Evolutionary conservation across 257 asterid species (phyloP), one percentile per base, ranked within the genome.

Genomic region (Petrea volubilis): DNA sequence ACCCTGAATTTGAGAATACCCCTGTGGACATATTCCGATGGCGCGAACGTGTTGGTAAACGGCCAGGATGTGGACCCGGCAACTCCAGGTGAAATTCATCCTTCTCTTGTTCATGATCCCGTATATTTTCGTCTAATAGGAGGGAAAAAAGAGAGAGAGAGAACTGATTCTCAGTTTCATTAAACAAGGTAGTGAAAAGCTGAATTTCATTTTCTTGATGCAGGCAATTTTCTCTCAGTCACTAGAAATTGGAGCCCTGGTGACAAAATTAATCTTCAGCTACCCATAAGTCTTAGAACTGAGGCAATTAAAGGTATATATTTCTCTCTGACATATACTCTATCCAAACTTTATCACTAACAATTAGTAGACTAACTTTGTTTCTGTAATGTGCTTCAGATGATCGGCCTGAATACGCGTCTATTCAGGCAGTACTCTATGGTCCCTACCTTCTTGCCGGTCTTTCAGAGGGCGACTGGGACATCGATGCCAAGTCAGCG

Each of bases 401-500:
- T 73, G 98, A 94, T 17, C 77, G 99, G 36, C 73, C 84, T 0
- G 90, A 80, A 58, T 91, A 77, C 63, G 78, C 88, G n/a, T 82
- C 95, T 0, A 34, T 94, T 44, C 86, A 88, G 27, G 97, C 99
- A 34, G 79, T 94, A 76, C 77, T 89, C 65, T 94, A 86, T 40
- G 99, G 99, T 34, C 96, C 97, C 57, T 94, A 94, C 84, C 97
- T 91, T 64, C 96, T 94, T 2, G 96, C 90, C 5, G 99, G 95
- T 17, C 83, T 83, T 1, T 60, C 96, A 6, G 64, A 40, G 13
- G 92, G 88, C 6, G 97, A 88, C 52, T 94, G 96, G 96, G 82
- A 84, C 75, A 72, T 94, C 41, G 66, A 83, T 17, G 83, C 90
- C 51, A 77, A 64, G 7, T 70, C 87, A 25, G 55, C 79, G 4